phyloP scores from a whole-genome alignment of 192 early-diverging fungal genomes.

The Funneliformis geosporum region DNA sequence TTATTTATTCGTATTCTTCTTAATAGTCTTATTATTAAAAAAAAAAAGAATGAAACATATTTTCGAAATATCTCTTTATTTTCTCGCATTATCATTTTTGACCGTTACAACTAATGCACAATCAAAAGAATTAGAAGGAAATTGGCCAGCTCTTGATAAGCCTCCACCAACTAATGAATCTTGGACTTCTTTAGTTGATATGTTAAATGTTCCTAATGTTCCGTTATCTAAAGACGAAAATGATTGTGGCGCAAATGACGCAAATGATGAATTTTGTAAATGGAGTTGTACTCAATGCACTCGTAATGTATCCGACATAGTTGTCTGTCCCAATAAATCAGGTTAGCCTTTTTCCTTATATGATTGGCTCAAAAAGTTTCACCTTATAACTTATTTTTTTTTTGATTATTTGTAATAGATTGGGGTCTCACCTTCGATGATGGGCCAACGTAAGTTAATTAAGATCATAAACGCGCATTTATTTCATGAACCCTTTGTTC shows the following conservation, averaged over 20 bases:
- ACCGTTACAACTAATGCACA: neutral
- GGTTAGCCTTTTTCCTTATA: neutral
- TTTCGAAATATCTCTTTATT: neutral
- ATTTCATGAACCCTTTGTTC: no score
- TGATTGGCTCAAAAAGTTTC: neutral
- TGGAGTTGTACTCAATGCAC: constrained; percentile 41
- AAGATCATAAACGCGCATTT: no score
- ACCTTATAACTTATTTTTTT: neutral
- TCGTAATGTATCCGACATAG: constrained; percentile 33
- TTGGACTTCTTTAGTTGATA: constrained; percentile 41
- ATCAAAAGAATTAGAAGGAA: neutral
- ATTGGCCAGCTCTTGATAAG: constrained; percentile 40
- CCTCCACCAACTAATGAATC: constrained; percentile 35
- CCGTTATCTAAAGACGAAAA: neutral
- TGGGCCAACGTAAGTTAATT: constrained; percentile 26
- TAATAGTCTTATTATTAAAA: no score
- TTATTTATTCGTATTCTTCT: no score
- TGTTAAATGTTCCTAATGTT: constrained; percentile 32
- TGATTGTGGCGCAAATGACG: no score
- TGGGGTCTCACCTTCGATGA: constrained; percentile 30
- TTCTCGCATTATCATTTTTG: neutral
- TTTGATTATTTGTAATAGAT: constrained; percentile 4
- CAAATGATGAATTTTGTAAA: constrained; percentile 26
- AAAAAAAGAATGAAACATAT: neutral
- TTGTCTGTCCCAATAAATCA: constrained; percentile 36